Evolutionary conservation across 805 yeast species (phyloP), one percentile per base, ranked within the genome.

Genomic region (Wickerhamiella vanderwaltii): DNA sequence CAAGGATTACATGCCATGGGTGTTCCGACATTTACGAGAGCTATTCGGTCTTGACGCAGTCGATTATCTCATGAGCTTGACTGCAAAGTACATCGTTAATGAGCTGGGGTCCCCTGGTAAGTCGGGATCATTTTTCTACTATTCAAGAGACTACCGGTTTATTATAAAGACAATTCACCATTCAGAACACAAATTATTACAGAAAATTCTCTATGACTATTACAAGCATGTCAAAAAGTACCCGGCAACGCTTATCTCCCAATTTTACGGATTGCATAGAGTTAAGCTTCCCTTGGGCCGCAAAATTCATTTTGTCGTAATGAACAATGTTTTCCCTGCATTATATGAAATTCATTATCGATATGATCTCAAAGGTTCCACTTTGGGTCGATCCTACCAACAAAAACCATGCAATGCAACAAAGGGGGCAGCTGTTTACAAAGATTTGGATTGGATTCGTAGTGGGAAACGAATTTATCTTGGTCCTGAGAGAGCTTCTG

Each of bases 291-390:
- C 95, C 6, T 70, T 78, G 34, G 69, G 72, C 3, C 70, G 86
- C 42, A 87, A 83, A 57, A 83, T 91, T 29, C 94, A 91, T 61
- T 88, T 91, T 51, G 68, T 91, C 42, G 95, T 91, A 25, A 91
- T 91, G 98, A 91, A 91, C 66, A 91, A 91, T 56, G 69, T 91
- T 37, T 91, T 93, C 62, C 97, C 99, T 0, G 94, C 96, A 5
- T 84, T 83, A 54, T 68, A 86, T 37, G 91, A 82, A 48, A 77
- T 88, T 43, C 94, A 86, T 58, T 64, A 72, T 31, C 82, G 86
- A 31, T 91, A 75, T 60, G 99, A 91, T 58, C 69, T 91, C 58
- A 91, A 91, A 58, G 99, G 99, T 1, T 85, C 95, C 0, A 74
- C 93, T 0, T 70, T 81, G 67, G 95, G 96, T 60, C 48, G 85